These are phyloP conservation scores for Sporothrix euskadiensis DNA, from an alignment of 2,329 filamentous ascomycete genomes.

Conservation along the genomic window DNA sequence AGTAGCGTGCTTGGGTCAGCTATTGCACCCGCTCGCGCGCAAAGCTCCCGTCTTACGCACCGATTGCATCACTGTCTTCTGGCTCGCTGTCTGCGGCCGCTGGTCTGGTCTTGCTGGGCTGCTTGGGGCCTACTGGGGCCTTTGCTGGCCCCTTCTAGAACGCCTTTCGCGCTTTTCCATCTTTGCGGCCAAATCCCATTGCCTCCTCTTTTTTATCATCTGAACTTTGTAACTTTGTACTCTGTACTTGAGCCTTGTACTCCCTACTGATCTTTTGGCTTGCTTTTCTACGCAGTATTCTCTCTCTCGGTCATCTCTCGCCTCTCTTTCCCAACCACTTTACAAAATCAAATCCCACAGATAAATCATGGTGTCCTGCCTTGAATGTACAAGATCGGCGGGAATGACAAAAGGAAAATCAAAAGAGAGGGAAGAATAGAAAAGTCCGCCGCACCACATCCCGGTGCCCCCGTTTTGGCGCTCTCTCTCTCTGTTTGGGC, in stretches of 20 bases:
- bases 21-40: neutral
- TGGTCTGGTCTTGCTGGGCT: neutral
- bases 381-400: neutral
- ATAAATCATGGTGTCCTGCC: neutral
- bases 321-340: neutral
- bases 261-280: too few relatives aligned
- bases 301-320: neutral
- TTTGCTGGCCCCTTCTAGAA: constrained; percentile 13
- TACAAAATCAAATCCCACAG: neutral
- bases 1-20: neutral
- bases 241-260: neutral
- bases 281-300: neutral
- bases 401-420: neutral
- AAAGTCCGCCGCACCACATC: neutral
- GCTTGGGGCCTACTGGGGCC: too few relatives aligned
- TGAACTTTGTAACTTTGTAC: neutral
- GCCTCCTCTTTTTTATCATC: neutral
- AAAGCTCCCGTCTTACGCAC: constrained; percentile 16
- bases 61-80: constrained; percentile 1
- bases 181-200: neutral
- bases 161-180: neutral
- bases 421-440: neutral
- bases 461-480: neutral
- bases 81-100: neutral
- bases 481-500: neutral